Conservation (phyloP, 2,329 filamentous ascomycete species). For the Arthroderma uncinatum region DNA sequence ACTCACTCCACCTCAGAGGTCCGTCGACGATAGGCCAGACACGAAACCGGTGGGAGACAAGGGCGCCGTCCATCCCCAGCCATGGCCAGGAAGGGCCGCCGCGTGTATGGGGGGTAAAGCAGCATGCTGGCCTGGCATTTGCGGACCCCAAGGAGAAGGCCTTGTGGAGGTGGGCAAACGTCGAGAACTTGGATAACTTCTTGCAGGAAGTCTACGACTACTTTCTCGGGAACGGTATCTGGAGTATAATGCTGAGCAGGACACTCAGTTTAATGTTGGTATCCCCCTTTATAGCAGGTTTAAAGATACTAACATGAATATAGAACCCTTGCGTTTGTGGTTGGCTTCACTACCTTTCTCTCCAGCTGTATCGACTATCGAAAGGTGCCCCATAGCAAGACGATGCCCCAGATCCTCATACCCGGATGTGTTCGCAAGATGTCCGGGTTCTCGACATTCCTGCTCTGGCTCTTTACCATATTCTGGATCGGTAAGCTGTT, state of each 20-base stretch:
- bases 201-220: constrained; percentile 79
- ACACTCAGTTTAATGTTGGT: constrained; percentile 61
- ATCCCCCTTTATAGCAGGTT: background rate
- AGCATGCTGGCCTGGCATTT: constrained; percentile 25
- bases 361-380: constrained; percentile 76
- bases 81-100: constrained; percentile 1
- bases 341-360: constrained; percentile 70
- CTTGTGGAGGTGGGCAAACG: constrained; percentile 87
- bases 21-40: constrained; percentile 33
- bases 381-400: constrained; percentile 56
- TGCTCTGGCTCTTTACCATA: constrained; percentile 74
- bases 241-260: constrained; percentile 67
- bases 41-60: constrained; percentile 42
- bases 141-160: constrained; percentile 62
- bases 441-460: constrained; percentile 63
- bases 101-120: constrained; percentile 5
- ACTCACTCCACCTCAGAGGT: constrained; percentile 15
- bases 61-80: constrained; percentile 34
- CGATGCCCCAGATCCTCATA: constrained; percentile 50
- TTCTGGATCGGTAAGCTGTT: constrained; percentile 75
- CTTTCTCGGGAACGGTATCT: constrained; percentile 70
- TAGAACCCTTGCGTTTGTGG: constrained; percentile 71
- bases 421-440: constrained; percentile 64
- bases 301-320: background rate
- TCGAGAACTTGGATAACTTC: constrained; percentile 79